Base-by-base conservation (phyloP, 257 asterid genomes). In the Eucommia ulmoides region DNA sequence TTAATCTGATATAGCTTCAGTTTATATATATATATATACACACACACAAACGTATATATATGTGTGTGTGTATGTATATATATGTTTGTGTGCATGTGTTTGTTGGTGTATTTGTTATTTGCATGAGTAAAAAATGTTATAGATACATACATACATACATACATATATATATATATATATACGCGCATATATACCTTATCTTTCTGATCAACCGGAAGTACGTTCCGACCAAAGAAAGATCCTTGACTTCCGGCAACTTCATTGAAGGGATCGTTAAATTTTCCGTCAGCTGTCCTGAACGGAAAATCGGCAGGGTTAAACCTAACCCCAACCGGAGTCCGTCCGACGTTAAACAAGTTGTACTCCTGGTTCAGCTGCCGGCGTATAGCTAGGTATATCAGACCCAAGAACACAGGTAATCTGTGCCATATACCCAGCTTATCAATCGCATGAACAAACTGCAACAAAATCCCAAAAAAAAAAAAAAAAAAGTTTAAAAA, bases 201-300 rank as follows among this genome's bases (percentile, higher is more conserved):
- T 19, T 50, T 16, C 2, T 56, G 61, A 44, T 56, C 52, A 20
- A 68, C 55, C 21, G 61, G 61, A 47, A 60, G 73, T 64, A 66
- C 61, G 38, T 66, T 61, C 23, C 68, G 60, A 41, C 73, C 68
- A n/a, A 66, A 56, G 19, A 66, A 50, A 0, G 64, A 55, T 38
- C 68, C 68, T 20, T 33, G 51, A 44, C 73, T 66, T 10, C 73
- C 73, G 23, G 61, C 53, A 22, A 41, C 49, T 55, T 66, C 56
- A 61, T 66, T 68, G 0, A 41, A 24, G 17, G 73, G 73, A 56
- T 61, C 64, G 33, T 66, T 66, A 41, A 67, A 61, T 1, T 50
- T 66, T n/a, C 73, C 73, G 49, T 66, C 68, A 16, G 73, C 61
- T 9, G 68, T 60, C 23, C 73, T 45, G 29, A 55, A 52, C 24